Conservation (phyloP, 148 eudicot genomes). For the Arbutus unedo region DNA sequence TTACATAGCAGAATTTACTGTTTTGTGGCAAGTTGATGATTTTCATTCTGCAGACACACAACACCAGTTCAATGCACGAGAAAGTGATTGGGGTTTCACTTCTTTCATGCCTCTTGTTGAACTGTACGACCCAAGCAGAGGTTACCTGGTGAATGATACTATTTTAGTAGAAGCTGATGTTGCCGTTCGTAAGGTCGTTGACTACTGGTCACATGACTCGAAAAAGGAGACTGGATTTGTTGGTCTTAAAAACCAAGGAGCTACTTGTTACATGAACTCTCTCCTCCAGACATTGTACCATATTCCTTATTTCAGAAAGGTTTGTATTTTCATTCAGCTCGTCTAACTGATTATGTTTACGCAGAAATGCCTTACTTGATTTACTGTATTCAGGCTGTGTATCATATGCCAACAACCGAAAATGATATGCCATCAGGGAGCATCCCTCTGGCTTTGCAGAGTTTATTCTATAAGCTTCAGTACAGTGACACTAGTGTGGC, state of each 20-base stretch:
- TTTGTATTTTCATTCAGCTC: conserved; percentile 17
- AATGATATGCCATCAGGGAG: conserved; percentile 88
- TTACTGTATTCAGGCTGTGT: conserved; percentile 70
- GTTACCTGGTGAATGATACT: conserved; percentile 81
- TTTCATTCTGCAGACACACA: conserved; percentile 66
- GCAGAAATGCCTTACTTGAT: conserved; percentile 12
- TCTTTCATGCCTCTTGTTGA: conserved; percentile 93
- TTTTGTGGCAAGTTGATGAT: not conserved
- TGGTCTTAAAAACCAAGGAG: conserved; percentile 98
- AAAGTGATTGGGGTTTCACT: conserved; percentile 99
- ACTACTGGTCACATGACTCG: conserved; percentile 89
- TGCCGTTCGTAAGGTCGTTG: conserved; percentile 71
- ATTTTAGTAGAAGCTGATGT: conserved; percentile 86
- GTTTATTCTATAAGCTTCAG: conserved; percentile 96
- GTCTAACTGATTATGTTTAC: not conserved
- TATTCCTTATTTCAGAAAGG: conserved; percentile 97
- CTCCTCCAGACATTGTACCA: conserved; percentile 89
- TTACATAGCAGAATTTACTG: not conserved
- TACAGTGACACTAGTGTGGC: conserved; percentile 85
- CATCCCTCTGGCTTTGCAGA: conserved; percentile 91
- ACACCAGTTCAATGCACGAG: conserved; percentile 87
- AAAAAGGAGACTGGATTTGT: conserved; percentile 96
- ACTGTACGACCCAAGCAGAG: conserved; percentile 76
- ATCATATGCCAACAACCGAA: conserved; percentile 99
- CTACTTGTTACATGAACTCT: conserved; percentile 98